These are phyloP conservation scores for Hygrophorus pudorinus DNA, from an alignment of 768 basidiomycete species.

Conservation along the genomic window DNA sequence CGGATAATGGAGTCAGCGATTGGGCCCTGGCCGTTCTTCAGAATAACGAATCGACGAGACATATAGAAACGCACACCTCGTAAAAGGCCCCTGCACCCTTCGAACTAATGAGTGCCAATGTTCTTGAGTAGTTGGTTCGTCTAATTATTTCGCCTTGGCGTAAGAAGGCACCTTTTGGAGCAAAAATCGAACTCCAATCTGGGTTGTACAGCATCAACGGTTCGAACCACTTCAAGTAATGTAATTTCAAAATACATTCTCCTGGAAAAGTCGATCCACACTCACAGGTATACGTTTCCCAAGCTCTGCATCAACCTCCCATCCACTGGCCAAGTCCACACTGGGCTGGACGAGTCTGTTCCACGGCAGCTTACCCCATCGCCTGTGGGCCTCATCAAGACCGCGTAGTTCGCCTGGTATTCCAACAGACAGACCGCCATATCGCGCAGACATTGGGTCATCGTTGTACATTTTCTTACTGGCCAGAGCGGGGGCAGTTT, in stretches of 20 bases:
- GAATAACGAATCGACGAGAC: constrained; percentile 9
- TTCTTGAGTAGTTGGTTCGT: constrained; percentile 67
- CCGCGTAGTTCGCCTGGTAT: constrained; percentile 90
- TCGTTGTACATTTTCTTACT: constrained; percentile 69
- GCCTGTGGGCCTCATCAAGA: constrained; percentile 69
- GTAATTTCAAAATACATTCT: not conserved
- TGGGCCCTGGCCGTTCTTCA: constrained; percentile 39
- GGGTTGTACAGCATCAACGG: constrained; percentile 54
- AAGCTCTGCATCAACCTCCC: constrained; percentile 73
- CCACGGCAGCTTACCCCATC: constrained; percentile 84
- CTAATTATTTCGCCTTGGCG: constrained; percentile 66
- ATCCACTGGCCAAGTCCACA: constrained; percentile 64
- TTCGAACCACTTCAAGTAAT: constrained; percentile 26
- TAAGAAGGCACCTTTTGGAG: constrained; percentile 61
- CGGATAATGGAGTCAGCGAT: constrained; percentile 73
- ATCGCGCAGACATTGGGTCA: constrained; percentile 40
- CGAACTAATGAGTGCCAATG: constrained; percentile 62
- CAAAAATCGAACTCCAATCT: constrained; percentile 80
- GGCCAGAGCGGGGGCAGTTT: constrained; percentile 67
- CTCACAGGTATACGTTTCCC: constrained; percentile 61
- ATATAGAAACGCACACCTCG: constrained; percentile 31
- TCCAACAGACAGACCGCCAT: constrained; percentile 80
- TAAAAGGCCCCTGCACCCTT: constrained; percentile 82
- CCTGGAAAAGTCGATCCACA: constrained; percentile 1
- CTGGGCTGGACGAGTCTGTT: constrained; percentile 64